Evolutionary conservation across 371 early-diverging fungal species (phyloP).

Genomic region (Circinella minor): DNA sequence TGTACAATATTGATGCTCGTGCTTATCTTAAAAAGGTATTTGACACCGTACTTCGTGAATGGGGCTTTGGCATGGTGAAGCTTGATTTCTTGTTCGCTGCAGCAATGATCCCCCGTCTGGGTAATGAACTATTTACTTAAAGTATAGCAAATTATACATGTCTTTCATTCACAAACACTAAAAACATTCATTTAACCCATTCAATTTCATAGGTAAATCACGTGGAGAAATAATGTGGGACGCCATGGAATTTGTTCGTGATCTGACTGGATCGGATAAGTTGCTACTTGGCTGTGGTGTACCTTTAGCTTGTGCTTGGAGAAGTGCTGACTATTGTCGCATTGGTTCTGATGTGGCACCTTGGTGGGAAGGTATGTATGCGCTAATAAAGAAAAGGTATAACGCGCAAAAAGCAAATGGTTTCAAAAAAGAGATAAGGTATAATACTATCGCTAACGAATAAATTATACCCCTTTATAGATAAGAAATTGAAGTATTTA

Average conservation of each 20-base stretch:
- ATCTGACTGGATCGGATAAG: conserved; percentile 53
- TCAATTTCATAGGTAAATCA: conserved; percentile 22
- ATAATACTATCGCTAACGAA: too few relatives aligned
- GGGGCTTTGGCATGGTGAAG: conserved; percentile 65
- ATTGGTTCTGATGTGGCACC: conserved; percentile 66
- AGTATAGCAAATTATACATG: too few relatives aligned
- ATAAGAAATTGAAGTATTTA: conserved; percentile 51
- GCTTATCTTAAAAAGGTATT: conserved; percentile 57
- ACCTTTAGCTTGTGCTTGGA: conserved; percentile 57
- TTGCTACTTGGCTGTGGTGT: conserved; percentile 64
- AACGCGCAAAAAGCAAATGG: not conserved
- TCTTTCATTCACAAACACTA: not conserved
- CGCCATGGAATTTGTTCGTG: conserved; percentile 59
- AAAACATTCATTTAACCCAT: not conserved
- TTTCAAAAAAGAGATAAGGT: too few relatives aligned
- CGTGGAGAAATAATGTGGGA: conserved; percentile 69
- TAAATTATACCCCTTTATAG: not conserved
- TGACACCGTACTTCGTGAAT: conserved; percentile 50
- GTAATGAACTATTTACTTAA: conserved; percentile 10
- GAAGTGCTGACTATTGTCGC: conserved; percentile 62
- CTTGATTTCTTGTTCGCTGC: conserved; percentile 67
- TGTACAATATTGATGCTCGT: conserved; percentile 53
- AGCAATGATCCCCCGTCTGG: conserved; percentile 58
- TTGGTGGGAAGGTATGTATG: conserved; percentile 54
- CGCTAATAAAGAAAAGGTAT: not conserved